Percentiles rank a stretch among this genome's conserved stretches.
Evolutionary conservation across 495 filamentous ascomycete species (phyloP).

Genomic region (Letharia lupina): DNA sequence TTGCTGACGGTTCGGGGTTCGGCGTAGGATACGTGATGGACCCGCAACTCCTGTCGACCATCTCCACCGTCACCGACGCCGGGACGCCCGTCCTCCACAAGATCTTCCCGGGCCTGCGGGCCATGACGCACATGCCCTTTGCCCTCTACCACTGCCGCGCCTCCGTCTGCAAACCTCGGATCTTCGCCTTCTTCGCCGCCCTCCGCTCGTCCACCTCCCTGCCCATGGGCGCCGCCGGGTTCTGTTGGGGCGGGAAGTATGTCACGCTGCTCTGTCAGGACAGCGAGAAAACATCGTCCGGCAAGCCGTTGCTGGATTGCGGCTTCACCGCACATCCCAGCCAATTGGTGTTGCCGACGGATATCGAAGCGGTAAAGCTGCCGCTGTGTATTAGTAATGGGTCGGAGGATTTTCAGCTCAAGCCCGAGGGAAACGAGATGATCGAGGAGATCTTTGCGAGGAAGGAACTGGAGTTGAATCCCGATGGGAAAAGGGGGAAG

Average conservation of each 20-base stretch:
- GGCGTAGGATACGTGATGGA: not conserved
- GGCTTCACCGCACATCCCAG: constrained; percentile 50
- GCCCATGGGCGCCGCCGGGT: constrained; percentile 44
- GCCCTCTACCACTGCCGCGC: constrained; percentile 29
- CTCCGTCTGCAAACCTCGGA: constrained; percentile 34
- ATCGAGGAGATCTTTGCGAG: constrained; percentile 37
- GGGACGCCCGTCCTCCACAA: not conserved
- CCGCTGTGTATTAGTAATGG: constrained; percentile 51
- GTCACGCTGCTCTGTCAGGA: constrained; percentile 36
- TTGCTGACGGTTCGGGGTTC: not conserved
- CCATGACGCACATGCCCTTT: constrained; percentile 30
- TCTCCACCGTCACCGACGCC: not conserved
- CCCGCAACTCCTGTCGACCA: not conserved
- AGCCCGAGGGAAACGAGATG: constrained; percentile 31
- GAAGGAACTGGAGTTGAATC: constrained; percentile 28
- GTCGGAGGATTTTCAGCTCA: constrained; percentile 42
- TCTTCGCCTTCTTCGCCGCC: constrained; percentile 40
- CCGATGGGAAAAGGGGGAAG: constrained; percentile 27
- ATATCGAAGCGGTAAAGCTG: constrained; percentile 43
- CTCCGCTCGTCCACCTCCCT: constrained; percentile 31
- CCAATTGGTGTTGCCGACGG: constrained; percentile 42
- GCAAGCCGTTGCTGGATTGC: constrained; percentile 40
- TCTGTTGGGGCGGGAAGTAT: constrained; percentile 53
- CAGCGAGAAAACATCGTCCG: constrained; percentile 17
- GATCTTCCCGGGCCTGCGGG: constrained; percentile 21